These are phyloP conservation scores for Wickerhamiella hasegawae DNA, from an alignment of 805 yeast genomes.

Conservation along the genomic window DNA sequence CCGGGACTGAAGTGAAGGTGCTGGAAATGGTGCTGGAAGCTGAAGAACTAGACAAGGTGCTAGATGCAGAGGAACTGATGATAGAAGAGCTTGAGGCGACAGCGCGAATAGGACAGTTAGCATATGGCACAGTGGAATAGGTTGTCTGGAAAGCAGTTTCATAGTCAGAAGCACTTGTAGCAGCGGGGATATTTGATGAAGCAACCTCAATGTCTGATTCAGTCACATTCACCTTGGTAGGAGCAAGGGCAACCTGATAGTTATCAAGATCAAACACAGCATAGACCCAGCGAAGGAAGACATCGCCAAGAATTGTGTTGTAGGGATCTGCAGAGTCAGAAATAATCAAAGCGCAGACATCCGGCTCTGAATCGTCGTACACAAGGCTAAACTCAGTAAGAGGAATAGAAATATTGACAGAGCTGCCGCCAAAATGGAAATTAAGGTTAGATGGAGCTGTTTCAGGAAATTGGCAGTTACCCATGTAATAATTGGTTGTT, in stretches of 20 bases:
- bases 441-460: constrained; percentile 24
- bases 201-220: constrained; percentile 13
- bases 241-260: constrained; percentile 40
- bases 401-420: constrained; percentile 14
- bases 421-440: constrained; percentile 16
- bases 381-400: constrained; percentile 12
- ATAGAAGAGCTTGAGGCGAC: neutral
- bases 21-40: neutral
- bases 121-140: neutral
- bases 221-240: constrained; percentile 22
- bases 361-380: constrained; percentile 23
- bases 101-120: neutral
- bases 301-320: constrained; percentile 43
- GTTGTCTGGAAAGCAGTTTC: neutral
- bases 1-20: too few species aligned
- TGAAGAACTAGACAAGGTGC: neutral
- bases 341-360: constrained; percentile 13
- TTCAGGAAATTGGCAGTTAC: constrained; percentile 16
- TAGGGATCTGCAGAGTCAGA: constrained; percentile 19
- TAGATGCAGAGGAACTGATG: neutral
- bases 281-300: constrained; percentile 49
- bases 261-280: constrained; percentile 54
- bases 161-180: constrained; percentile 12
- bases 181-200: constrained; percentile 13
- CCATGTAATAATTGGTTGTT: constrained; percentile 22